Base-by-base conservation (phyloP, 805 yeast species). In the Metschnikowia lachancei region DNA sequence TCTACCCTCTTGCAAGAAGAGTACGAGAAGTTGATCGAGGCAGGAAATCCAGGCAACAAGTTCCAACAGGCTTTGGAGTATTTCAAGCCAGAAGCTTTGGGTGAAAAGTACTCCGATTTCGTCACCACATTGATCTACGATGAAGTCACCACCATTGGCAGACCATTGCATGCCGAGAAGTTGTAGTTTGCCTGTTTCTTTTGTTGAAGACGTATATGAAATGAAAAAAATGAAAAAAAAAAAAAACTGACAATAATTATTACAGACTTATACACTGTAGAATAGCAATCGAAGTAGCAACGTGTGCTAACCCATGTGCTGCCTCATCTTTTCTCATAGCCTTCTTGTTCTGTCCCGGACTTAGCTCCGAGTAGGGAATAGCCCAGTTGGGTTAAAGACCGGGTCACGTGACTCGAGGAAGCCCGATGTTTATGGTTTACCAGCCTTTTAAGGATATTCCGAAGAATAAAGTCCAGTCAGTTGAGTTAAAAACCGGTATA, bases 41-140 rank as follows among this genome's bases (percentile, higher is more conserved):
- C 65, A 39, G 81, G 81, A 52, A 76, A 76, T 49, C 58, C 78
- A 59, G 81, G 81, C 46, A 83, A 85, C 70, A 83, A 85, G 67
- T 85, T 77, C 65, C 74, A 71, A 50, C 71, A 76, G 53, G 94
- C 91, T 32, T 87, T 84, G 45, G 80, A 77, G 35, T 82, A 83
- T 62, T 81, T 86, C 62, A 78, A 77, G 63, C 87, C 85, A 33
- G 92, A 86, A 65, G 81, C 85, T 46, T 75, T 80, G 51, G 91
- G 85, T 52, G 81, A 79, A 59, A 80, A 80, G 60, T 82, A 84
- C 66, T 82, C 85, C 49, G 91, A 86, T 61, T 86, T 86, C 67
- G 78, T 86, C 59, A 86, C 95, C 39, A 82, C 84, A 30, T 74
- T 85, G 66, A 74, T 86, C 61, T 86, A 86, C 64, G 90, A 85